Percentiles rank a stretch among this genome's conserved stretches.
Evolutionary conservation across 768 basidiomycete genomes (phyloP).

Genomic region (Clavulina sp.): DNA sequence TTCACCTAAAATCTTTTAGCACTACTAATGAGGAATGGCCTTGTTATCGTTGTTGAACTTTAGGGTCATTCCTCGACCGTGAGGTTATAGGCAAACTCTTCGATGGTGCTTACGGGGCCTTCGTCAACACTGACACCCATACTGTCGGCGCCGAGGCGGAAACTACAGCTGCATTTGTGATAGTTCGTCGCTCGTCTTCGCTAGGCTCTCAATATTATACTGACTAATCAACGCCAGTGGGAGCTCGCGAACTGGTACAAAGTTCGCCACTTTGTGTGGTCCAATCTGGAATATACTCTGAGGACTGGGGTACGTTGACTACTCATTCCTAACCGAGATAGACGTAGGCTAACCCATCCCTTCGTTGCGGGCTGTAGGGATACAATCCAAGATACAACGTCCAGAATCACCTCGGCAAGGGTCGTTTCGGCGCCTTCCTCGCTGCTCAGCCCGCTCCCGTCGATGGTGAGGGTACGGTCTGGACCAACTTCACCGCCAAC

Average conservation of each 20-base stretch:
- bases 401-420: neutral
- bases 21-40: no score
- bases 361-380: conserved; percentile 1
- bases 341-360: neutral
- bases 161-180: conserved; percentile 2
- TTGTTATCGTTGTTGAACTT: neutral
- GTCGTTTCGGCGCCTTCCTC: neutral
- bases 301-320: conserved; percentile 18
- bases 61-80: neutral
- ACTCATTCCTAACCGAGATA: neutral
- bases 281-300: conserved; percentile 25
- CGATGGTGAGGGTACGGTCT: conserved; percentile 15
- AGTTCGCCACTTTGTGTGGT: conserved; percentile 19
- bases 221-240: no score
- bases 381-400: conserved; percentile 4
- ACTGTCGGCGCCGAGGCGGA: conserved; percentile 7
- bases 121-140: conserved; percentile 7
- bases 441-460: neutral
- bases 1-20: neutral
- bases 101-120: conserved; percentile 5
- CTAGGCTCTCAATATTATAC: no score
- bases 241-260: conserved; percentile 1
- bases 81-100: neutral
- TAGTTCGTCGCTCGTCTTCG: no score
- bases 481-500: conserved; percentile 24